These are phyloP conservation scores for Diaporthe caulivora DNA, from an alignment of 2,329 filamentous ascomycete species.

Conservation along the genomic window DNA sequence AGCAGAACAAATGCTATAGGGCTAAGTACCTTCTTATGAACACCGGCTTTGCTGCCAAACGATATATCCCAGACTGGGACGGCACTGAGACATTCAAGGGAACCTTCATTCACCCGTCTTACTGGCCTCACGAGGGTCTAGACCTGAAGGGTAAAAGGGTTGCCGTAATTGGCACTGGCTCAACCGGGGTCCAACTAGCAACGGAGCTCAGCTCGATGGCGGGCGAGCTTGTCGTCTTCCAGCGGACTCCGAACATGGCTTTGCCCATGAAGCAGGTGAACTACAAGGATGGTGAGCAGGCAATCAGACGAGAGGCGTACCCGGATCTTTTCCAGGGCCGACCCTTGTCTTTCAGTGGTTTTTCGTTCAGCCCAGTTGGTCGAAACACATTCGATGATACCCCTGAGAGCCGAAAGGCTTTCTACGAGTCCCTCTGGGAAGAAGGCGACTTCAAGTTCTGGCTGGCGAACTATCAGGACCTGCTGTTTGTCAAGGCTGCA, in stretches of 20 bases:
- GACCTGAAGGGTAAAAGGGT: slow-evolving; percentile 26
- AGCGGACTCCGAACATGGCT: slow-evolving; percentile 67
- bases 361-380: slow-evolving; percentile 60
- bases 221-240: slow-evolving; percentile 60
- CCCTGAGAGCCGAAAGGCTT: slow-evolving; percentile 50
- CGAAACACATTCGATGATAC: slow-evolving; percentile 58
- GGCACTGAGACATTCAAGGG: slow-evolving; percentile 33
- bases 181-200: slow-evolving; percentile 32
- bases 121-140: slow-evolving; percentile 28
- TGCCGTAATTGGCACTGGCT: slow-evolving; percentile 32
- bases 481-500: slow-evolving; percentile 50
- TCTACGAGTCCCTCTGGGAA: slow-evolving; percentile 49
- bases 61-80: slow-evolving; percentile 33
- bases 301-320: slow-evolving; percentile 49
- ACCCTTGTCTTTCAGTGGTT: slow-evolving; percentile 50
- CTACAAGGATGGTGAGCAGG: slow-evolving; percentile 59
- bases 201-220: slow-evolving; percentile 38
- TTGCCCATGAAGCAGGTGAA: slow-evolving; percentile 63
- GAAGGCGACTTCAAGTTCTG: slow-evolving; percentile 54
- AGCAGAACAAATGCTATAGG: slow-evolving; percentile 1
- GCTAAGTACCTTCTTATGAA: slow-evolving; percentile 33
- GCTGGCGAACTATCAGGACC: slow-evolving; percentile 57
- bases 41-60: slow-evolving; percentile 31
- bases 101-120: slow-evolving; percentile 21
- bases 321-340: slow-evolving; percentile 57